Conservation (phyloP, 257 asterid species). For the Scutellaria barbata region DNA sequence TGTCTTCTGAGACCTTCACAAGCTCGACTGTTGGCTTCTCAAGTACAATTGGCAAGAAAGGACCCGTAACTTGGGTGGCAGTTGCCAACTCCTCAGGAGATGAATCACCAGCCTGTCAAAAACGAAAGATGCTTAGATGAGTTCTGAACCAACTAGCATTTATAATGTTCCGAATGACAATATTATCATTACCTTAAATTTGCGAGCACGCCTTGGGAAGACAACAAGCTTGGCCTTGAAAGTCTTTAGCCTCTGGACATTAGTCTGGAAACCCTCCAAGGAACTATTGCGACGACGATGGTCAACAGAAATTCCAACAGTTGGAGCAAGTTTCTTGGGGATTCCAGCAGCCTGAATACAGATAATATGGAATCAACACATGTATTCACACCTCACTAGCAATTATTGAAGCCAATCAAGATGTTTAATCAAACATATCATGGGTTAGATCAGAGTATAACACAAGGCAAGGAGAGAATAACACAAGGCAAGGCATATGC, state of each 20-base stretch:
- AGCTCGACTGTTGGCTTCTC: slow-evolving; percentile 72
- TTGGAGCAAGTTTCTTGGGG: slow-evolving; percentile 66
- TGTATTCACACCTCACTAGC: not conserved
- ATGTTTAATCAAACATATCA: not conserved
- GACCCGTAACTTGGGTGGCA: slow-evolving; percentile 75
- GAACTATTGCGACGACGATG: slow-evolving; percentile 70
- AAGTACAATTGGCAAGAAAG: slow-evolving; percentile 62
- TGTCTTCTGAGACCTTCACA: slow-evolving; percentile 65
- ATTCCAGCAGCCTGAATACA: slow-evolving; percentile 62
- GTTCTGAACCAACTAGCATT: not conserved
- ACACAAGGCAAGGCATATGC: too few relatives aligned
- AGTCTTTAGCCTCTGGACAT: slow-evolving; percentile 68
- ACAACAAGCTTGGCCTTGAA: slow-evolving; percentile 80
- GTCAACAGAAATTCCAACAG: slow-evolving; percentile 63
- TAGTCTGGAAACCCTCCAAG: slow-evolving; percentile 73
- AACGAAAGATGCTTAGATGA: not conserved
- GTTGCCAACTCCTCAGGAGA: slow-evolving; percentile 72
- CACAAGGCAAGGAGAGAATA: too few relatives aligned
- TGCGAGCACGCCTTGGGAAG: slow-evolving; percentile 72
- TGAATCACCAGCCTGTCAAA: slow-evolving; percentile 72
- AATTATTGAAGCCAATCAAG: not conserved
- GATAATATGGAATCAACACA: not conserved
- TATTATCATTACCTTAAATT: slow-evolving; percentile 47
- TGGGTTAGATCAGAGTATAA: too few relatives aligned
- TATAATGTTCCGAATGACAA: too few relatives aligned